These are phyloP conservation scores for Wickerhamiella australiensis DNA, from an alignment of 805 yeast species.

Conservation along the genomic window DNA sequence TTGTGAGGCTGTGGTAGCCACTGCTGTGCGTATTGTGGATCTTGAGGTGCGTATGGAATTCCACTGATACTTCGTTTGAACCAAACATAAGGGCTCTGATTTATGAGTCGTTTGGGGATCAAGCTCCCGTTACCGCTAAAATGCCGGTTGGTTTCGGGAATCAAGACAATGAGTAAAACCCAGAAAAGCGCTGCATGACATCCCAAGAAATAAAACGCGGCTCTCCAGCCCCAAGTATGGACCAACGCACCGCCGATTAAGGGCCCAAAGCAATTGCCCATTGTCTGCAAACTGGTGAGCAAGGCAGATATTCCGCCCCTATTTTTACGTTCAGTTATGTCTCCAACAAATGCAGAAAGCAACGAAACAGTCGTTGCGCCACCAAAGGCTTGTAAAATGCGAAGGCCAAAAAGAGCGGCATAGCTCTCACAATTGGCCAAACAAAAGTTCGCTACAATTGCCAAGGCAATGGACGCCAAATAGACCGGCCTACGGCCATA, in stretches of 20 bases:
- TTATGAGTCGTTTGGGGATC: conserved; percentile 26
- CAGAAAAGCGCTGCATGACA: conserved; percentile 44
- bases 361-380: conserved; percentile 67
- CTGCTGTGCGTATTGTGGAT: conserved; percentile 17
- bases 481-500: conserved; percentile 64
- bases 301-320: conserved; percentile 64
- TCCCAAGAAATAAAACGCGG: conserved; percentile 52
- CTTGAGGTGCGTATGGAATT: conserved; percentile 18
- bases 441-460: conserved; percentile 51
- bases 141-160: conserved; percentile 68
- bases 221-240: conserved; percentile 50
- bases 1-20: conserved; percentile 20
- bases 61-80: conserved; percentile 19
- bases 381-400: conserved; percentile 69
- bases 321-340: conserved; percentile 48
- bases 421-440: conserved; percentile 47
- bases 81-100: conserved; percentile 22
- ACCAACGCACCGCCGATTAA: conserved; percentile 46
- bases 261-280: conserved; percentile 74
- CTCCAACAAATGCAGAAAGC: conserved; percentile 60
- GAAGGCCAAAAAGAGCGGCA: conserved; percentile 48
- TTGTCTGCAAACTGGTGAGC: conserved; percentile 48
- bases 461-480: conserved; percentile 42
- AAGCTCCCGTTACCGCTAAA: conserved; percentile 67
- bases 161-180: conserved; percentile 26